phyloP scores from a whole-genome alignment of 2,329 filamentous ascomycete species.

The Curvularia sp. region DNA sequence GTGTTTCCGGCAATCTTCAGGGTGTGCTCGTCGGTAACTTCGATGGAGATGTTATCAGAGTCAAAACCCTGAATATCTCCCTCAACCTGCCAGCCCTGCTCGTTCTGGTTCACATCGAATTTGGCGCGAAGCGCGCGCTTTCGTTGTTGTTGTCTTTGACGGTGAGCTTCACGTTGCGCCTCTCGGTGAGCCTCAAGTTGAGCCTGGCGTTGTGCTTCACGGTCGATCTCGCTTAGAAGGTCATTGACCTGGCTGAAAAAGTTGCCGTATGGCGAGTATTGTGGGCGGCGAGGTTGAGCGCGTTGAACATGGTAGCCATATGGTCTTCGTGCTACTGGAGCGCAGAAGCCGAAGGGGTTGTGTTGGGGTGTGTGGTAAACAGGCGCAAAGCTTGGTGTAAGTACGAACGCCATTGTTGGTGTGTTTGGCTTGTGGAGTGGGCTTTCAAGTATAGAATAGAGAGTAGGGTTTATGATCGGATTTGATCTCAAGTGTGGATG shows the following conservation, averaged over 20 bases:
- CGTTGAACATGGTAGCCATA: constrained; percentile 29
- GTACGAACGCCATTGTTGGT: constrained; percentile 44
- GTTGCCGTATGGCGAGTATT: constrained; percentile 39
- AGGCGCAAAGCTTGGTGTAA: constrained; percentile 44
- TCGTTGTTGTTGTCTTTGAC: constrained; percentile 34
- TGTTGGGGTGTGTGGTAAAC: constrained; percentile 39
- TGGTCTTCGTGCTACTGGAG: constrained; percentile 28
- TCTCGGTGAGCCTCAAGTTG: constrained; percentile 40
- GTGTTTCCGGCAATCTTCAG: constrained; percentile 45
- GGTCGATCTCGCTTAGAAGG: constrained; percentile 42
- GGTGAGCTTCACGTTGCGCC: constrained; percentile 31
- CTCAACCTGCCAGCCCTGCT: constrained; percentile 43
- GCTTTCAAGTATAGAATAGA: constrained; percentile 9
- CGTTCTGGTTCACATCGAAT: constrained; percentile 40
- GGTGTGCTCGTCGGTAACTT: constrained; percentile 45
- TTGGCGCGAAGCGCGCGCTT: constrained; percentile 40
- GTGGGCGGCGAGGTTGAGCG: constrained; percentile 26
- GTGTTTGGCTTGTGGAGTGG: constrained; percentile 8
- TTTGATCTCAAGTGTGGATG: constrained; percentile 28
- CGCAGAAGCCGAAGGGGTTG: constrained; percentile 38
- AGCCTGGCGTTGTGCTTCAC: constrained; percentile 30
- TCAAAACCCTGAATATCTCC: constrained; percentile 44
- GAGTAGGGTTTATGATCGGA: constrained; percentile 20
- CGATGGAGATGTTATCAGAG: constrained; percentile 46
- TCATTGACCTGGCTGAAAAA: constrained; percentile 46